Evolutionary conservation across 2,329 filamentous ascomycete genomes (phyloP).

Genomic region (Chaetomiaceae sp.): DNA sequence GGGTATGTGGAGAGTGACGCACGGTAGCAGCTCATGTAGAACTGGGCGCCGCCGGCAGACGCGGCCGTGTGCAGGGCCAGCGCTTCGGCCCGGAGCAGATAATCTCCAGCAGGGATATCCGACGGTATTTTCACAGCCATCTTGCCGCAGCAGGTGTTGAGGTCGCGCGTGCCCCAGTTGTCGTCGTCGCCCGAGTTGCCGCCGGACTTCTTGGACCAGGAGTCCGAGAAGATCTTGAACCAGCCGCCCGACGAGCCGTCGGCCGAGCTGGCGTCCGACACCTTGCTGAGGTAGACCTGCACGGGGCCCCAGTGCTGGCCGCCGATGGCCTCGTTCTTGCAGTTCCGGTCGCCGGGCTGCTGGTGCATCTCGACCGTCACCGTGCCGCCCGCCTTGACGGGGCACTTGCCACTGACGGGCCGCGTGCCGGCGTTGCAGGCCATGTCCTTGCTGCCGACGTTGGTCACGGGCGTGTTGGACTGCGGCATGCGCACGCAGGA

Average conservation of each 20-base stretch:
- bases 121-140: constrained; percentile 34
- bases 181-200: constrained; percentile 37
- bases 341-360: constrained; percentile 37
- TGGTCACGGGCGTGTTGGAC: constrained; percentile 46
- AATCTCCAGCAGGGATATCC: constrained; percentile 31
- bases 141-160: constrained; percentile 37
- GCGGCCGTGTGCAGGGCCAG: constrained; percentile 42
- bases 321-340: constrained; percentile 43
- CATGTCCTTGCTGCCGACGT: constrained; percentile 37
- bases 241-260: constrained; percentile 38
- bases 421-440: constrained; percentile 40
- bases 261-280: constrained; percentile 39
- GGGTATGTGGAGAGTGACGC: no score
- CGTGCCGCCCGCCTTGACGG: constrained; percentile 40
- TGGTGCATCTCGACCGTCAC: constrained; percentile 55
- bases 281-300: constrained; percentile 43
- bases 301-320: constrained; percentile 48
- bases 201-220: constrained; percentile 33
- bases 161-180: constrained; percentile 40
- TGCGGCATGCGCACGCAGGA: constrained; percentile 43
- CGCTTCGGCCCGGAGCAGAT: constrained; percentile 44
- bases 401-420: constrained; percentile 37
- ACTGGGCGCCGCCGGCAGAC: constrained; percentile 29
- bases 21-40: constrained; percentile 37
- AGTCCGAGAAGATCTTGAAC: constrained; percentile 47